A percentile compares a stretch with the other conserved stretches of the same genome.
Conservation (phyloP, 148 eudicot genomes). For the Vaccinium myrtillus region DNA sequence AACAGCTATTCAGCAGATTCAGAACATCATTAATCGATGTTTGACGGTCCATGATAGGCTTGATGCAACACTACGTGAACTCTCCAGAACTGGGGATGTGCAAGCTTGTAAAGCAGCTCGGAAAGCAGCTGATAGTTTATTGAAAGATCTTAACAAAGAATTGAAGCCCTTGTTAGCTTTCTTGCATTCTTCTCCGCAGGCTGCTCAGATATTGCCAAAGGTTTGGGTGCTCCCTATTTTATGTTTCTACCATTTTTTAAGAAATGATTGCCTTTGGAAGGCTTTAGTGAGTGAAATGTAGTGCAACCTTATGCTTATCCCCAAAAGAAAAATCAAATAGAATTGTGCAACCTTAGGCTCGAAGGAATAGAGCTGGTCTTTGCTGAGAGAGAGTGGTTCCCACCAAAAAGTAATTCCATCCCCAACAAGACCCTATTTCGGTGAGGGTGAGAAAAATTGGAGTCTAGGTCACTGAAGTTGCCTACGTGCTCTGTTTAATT, state of each 20-base stretch:
- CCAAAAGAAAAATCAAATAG: not conserved
- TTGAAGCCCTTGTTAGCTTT: conserved; percentile 67
- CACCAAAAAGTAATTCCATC: not conserved
- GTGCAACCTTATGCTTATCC: not conserved
- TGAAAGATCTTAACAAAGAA: conserved; percentile 88
- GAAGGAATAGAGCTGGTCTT: not conserved
- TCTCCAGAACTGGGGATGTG: conserved; percentile 84
- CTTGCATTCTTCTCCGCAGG: conserved; percentile 81
- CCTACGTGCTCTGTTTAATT: not conserved
- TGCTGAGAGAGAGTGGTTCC: not conserved
- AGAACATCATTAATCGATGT: conserved; percentile 55
- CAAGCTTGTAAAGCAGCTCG: conserved; percentile 84
- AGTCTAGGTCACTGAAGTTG: not conserved
- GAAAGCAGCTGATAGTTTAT: conserved; percentile 67
- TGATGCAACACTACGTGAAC: conserved; percentile 77
- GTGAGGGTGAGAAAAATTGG: not conserved
- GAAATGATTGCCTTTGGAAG: not conserved
- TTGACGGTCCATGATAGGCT: conserved; percentile 67
- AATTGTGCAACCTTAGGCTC: not conserved
- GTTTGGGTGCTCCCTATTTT: conserved; percentile 30
- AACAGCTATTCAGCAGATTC: conserved; percentile 71
- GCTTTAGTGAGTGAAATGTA: not conserved
- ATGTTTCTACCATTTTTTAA: not conserved
- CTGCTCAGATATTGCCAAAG: conserved; percentile 70
- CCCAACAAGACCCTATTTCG: not conserved